Evolutionary conservation across 139 green algal species (phyloP).

Genomic region (Microglena sp.): DNA sequence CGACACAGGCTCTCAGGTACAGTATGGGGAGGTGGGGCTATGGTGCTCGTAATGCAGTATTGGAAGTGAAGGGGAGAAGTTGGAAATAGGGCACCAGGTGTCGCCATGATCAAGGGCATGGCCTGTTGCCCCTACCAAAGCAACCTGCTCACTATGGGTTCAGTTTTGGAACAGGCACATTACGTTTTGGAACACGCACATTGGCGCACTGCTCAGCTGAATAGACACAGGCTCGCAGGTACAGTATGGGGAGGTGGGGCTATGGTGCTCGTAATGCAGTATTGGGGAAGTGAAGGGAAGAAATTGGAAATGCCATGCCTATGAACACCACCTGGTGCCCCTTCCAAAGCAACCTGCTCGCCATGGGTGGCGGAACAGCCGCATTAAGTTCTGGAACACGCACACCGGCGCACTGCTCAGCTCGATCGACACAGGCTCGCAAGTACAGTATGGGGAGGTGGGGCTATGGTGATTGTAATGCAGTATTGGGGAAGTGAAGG

Average conservation of each 20-base stretch:
- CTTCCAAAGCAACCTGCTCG: slow-evolving; percentile 86
- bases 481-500: too few relatives aligned
- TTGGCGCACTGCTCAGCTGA: slow-evolving; percentile 56
- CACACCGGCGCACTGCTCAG: slow-evolving; percentile 67
- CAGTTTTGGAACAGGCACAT: slow-evolving; percentile 96
- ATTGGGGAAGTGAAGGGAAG: too few relatives aligned
- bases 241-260: slow-evolving; percentile 24
- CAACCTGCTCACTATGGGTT: slow-evolving; percentile 87
- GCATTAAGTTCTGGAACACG: slow-evolving; percentile 97
- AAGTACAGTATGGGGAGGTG: slow-evolving; percentile 57
- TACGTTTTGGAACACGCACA: slow-evolving; percentile 95
- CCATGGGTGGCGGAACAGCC: slow-evolving; percentile 85
- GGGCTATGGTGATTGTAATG: not conserved
- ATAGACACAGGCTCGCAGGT: slow-evolving; percentile 92
- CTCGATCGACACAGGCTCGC: slow-evolving; percentile 83
- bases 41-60: too few relatives aligned
- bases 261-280: too few relatives aligned
- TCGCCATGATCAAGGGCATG: slow-evolving; percentile 89
- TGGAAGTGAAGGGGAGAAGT: too few relatives aligned
- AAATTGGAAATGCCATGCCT: too few relatives aligned
- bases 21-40: slow-evolving; percentile 22
- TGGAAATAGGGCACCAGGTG: too few relatives aligned
- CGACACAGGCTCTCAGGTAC: slow-evolving; percentile 89
- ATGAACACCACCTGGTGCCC: too few relatives aligned
- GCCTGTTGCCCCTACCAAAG: slow-evolving; percentile 74